phyloP scores from a whole-genome alignment of 805 yeast genomes.

The Wickerhamomyces canadensis region DNA sequence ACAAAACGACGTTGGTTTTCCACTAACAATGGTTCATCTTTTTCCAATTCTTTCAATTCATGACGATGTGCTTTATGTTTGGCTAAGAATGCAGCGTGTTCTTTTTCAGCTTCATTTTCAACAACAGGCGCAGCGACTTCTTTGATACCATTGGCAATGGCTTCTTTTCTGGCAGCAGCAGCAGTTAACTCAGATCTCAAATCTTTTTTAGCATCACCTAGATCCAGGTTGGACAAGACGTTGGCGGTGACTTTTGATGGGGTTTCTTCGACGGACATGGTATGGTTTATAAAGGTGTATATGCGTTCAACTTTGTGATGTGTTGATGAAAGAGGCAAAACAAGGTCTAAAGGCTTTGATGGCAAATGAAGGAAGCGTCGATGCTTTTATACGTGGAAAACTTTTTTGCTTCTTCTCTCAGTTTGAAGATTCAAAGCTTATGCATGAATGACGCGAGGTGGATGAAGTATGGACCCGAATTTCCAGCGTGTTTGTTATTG shows the following conservation, averaged over 20 bases:
- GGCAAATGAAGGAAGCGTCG: no score
- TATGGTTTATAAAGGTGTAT: no score
- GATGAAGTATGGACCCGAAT: neutral
- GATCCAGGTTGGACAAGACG: constrained; percentile 47
- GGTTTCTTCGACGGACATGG: constrained; percentile 52
- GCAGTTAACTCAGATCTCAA: constrained; percentile 35
- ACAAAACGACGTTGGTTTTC: constrained; percentile 90
- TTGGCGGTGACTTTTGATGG: constrained; percentile 62
- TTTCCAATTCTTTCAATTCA: constrained; percentile 65
- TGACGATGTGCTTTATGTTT: constrained; percentile 70
- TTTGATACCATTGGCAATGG: constrained; percentile 8
- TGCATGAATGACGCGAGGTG: neutral
- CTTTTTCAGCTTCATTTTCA: constrained; percentile 23
- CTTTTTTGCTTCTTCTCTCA: neutral
- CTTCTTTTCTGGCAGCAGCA: constrained; percentile 35
- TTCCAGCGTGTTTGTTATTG: neutral
- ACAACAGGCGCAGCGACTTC: constrained; percentile 20
- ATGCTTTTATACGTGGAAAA: no score
- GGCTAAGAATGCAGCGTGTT: constrained; percentile 52
- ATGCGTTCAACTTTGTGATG: no score
- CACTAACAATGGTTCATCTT: constrained; percentile 79
- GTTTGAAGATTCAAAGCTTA: no score
- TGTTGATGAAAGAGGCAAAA: no score
- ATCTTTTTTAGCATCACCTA: constrained; percentile 39
- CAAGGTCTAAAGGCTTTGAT: no score